These are phyloP conservation scores for Pythium brassicae DNA, from an alignment of 352 stramenopile species.

Conservation along the genomic window DNA sequence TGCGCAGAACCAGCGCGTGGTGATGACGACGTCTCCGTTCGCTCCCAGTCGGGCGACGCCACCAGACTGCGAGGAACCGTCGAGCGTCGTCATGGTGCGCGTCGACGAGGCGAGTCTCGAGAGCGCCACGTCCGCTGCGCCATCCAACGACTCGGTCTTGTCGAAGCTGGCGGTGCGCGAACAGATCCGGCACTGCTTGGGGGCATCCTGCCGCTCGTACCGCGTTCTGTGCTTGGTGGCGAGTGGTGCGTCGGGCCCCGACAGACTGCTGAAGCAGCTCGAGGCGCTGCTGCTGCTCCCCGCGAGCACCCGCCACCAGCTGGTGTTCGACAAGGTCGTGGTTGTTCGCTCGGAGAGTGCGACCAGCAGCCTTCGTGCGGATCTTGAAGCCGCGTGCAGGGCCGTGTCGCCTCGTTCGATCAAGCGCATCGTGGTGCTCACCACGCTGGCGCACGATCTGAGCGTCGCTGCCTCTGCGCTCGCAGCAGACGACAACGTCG, in stretches of 20 bases:
- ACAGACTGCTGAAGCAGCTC: conserved; percentile 15
- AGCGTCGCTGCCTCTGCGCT: neutral
- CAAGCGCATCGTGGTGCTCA: conserved; percentile 23
- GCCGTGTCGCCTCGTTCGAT: conserved; percentile 1
- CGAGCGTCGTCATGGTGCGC: conserved; percentile 28
- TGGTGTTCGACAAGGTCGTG: conserved; percentile 24
- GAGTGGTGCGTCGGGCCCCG: conserved; percentile 12
- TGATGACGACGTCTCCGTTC: conserved; percentile 32
- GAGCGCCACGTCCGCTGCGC: neutral
- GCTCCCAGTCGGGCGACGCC: neutral
- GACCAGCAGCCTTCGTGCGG: conserved; percentile 1
- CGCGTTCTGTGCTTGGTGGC: conserved; percentile 25
- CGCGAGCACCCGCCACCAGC: neutral
- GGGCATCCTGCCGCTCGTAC: conserved; percentile 12
- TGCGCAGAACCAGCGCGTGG: conserved; percentile 34
- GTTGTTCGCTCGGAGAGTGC: neutral
- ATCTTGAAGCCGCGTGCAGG: neutral
- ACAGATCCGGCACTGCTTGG: conserved; percentile 26
- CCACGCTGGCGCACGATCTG: conserved; percentile 15
- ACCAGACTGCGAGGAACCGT: neutral
- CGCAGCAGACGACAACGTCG: neutral
- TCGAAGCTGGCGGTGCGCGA: conserved; percentile 17
- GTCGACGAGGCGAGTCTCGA: conserved; percentile 22
- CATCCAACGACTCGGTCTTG: neutral
- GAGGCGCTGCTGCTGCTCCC: conserved; percentile 12